Conservation (phyloP, 2,329 filamentous ascomycete genomes). For the Penicillium sclerotigenum region DNA sequence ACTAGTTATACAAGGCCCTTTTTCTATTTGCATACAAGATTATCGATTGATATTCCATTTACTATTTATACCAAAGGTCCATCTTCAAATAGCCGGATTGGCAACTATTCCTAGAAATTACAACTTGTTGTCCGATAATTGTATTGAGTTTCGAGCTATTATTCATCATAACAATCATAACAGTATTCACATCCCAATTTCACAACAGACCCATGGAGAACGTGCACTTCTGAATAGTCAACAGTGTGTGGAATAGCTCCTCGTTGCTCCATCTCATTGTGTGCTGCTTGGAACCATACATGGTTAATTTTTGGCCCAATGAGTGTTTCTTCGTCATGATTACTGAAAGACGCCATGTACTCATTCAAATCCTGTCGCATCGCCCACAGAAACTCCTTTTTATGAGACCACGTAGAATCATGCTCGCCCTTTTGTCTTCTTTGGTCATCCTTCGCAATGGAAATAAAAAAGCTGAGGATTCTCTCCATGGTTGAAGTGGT, state of each 20-base stretch:
- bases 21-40: not conserved
- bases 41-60: not conserved
- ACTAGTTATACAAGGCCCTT: not conserved
- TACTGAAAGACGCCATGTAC: conserved; percentile 11
- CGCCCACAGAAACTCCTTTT: conserved; percentile 25
- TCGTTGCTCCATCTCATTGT: conserved; percentile 19
- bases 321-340: not conserved
- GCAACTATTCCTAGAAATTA: not conserved
- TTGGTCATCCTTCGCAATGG: conserved; percentile 19
- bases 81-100: too few species aligned
- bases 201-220: conserved; percentile 22
- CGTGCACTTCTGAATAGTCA: conserved; percentile 16
- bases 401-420: conserved; percentile 20
- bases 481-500: conserved; percentile 27
- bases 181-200: conserved; percentile 22
- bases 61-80: not conserved
- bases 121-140: not conserved
- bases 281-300: conserved; percentile 27
- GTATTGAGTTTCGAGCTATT: not conserved
- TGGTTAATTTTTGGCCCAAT: conserved; percentile 13
- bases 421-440: not conserved
- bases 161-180: conserved; percentile 14
- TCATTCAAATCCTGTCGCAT: conserved; percentile 26
- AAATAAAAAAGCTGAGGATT: conserved; percentile 23
- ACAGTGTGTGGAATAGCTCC: conserved; percentile 22